Evolutionary conservation across 495 filamentous ascomycete species (phyloP).

Genomic region (Neurospora terricola): DNA sequence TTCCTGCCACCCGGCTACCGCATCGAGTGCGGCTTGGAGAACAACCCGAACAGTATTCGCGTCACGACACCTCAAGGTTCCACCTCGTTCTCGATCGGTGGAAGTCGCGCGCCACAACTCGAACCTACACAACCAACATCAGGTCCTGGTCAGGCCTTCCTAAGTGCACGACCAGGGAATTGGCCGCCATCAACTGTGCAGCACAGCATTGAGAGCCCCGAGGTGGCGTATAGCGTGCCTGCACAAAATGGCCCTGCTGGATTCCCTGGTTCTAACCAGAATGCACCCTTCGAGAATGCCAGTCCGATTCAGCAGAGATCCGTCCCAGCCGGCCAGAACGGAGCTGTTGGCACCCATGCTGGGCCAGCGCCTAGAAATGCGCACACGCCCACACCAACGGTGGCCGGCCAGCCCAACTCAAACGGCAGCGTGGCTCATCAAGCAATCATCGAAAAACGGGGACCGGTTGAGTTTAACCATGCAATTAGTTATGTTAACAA

Average conservation of each 20-base stretch:
- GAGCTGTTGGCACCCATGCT: constrained; percentile 25
- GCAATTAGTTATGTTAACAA: constrained; percentile 99
- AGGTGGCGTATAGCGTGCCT: constrained; percentile 42
- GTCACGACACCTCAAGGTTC: constrained; percentile 92
- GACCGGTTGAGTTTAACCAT: constrained; percentile 98
- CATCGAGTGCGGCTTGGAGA: constrained; percentile 87
- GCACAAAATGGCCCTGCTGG: constrained; percentile 33
- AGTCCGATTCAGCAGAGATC: constrained; percentile 70
- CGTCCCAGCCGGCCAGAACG: constrained; percentile 67
- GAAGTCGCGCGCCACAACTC: constrained; percentile 28
- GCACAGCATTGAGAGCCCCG: constrained; percentile 46
- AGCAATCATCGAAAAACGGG: constrained; percentile 62
- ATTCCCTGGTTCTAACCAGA: constrained; percentile 35
- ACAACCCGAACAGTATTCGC: constrained; percentile 88
- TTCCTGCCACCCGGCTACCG: constrained; percentile 95
- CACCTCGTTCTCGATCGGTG: constrained; percentile 46
- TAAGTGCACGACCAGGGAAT: constrained; percentile 27
- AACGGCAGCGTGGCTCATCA: constrained; percentile 40
- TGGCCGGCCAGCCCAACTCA: constrained; percentile 25
- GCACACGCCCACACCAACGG: constrained; percentile 41
- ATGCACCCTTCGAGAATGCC: constrained; percentile 37
- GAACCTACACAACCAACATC: constrained; percentile 28
- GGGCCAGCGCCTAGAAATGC: constrained; percentile 30
- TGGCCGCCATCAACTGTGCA: constrained; percentile 43
- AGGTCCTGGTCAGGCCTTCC: constrained; percentile 25